phyloP scores from a whole-genome alignment of 345 rosid genomes.

The Acer saccharum region DNA sequence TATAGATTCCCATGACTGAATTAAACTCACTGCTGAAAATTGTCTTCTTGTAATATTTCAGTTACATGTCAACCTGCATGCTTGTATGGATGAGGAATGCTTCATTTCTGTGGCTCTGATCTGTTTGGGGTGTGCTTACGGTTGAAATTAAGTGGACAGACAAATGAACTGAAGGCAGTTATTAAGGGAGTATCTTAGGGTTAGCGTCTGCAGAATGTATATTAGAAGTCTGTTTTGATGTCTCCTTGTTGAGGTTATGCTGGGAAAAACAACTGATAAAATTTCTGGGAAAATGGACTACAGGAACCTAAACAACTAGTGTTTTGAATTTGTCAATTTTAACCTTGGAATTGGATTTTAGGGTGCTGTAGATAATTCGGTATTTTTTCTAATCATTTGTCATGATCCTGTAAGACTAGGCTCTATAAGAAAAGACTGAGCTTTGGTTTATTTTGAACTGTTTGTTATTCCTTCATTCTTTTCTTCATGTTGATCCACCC shows the following conservation, averaged over 20 bases:
- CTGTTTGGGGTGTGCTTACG: neutral
- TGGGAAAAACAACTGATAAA: neutral
- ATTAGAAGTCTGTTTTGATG: neutral
- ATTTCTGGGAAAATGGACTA: neutral
- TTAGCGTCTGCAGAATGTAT: neutral
- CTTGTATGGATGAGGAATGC: neutral
- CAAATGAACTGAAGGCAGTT: neutral
- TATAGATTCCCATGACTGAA: neutral
- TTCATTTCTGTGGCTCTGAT: conserved; percentile 34
- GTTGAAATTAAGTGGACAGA: neutral
- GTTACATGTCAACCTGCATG: neutral
- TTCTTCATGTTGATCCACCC: neutral
- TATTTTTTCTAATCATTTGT: neutral
- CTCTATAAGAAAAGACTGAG: neutral
- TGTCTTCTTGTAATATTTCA: neutral
- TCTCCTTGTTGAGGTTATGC: neutral
- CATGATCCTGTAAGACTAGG: neutral
- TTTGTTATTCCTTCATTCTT: neutral
- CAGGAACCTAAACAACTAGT: neutral
- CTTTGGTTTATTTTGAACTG: neutral
- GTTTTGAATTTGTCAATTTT: neutral
- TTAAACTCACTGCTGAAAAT: neutral
- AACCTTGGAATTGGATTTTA: neutral
- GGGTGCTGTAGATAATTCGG: neutral
- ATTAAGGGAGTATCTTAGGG: neutral